phyloP scores from a whole-genome alignment of 768 basidiomycete genomes.

The Holtermannia corniformis region DNA sequence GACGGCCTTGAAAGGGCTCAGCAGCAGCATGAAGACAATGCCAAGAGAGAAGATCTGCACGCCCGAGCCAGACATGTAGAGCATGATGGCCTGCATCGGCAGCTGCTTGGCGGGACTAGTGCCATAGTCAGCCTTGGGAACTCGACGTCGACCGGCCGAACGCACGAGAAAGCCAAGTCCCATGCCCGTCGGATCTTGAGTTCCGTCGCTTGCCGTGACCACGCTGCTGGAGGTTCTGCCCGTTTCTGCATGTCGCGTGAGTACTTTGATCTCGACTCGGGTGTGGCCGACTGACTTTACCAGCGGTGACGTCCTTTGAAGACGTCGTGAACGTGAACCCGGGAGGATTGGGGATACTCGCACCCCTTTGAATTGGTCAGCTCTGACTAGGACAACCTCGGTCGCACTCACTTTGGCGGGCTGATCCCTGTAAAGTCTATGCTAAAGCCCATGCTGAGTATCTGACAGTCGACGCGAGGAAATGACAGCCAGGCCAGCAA shows the following conservation, averaged over 20 bases:
- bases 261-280: neutral
- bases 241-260: neutral
- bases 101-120: slow-evolving; percentile 70
- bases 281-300: neutral
- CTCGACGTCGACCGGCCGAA: neutral
- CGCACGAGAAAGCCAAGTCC: slow-evolving; percentile 39
- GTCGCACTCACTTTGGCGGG: neutral
- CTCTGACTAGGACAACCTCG: no score
- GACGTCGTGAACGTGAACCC: neutral
- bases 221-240: neutral
- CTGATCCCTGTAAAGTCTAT: neutral
- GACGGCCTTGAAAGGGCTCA: slow-evolving; percentile 75
- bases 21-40: slow-evolving; percentile 84
- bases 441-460: neutral
- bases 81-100: slow-evolving; percentile 96
- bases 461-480: neutral
- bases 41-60: slow-evolving; percentile 97
- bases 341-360: neutral
- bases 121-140: neutral
- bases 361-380: neutral
- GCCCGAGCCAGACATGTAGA: slow-evolving; percentile 95
- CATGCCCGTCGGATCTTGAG: slow-evolving; percentile 36
- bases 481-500: neutral
- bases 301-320: neutral
- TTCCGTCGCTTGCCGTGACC: slow-evolving; percentile 21